A percentile compares a stretch with the other conserved stretches of the same genome.
Conservation (phyloP, 257 asterid species). For the Coffea canephora region DNA sequence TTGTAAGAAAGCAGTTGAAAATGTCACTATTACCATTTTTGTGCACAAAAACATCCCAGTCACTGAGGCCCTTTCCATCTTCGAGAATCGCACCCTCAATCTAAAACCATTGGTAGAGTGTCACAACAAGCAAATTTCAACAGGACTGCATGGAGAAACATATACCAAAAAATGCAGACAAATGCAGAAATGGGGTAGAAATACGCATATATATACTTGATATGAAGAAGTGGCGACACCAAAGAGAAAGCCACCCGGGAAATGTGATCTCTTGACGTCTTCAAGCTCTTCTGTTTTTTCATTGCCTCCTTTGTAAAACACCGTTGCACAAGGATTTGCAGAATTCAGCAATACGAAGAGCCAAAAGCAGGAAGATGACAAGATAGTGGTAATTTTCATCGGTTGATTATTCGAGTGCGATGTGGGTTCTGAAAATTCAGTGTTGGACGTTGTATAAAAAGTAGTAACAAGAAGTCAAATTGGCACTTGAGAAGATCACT, state of each 20-base stretch:
- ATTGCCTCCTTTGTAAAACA: background rate
- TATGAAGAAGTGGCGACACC: conserved; percentile 79
- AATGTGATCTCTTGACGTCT: conserved; percentile 42
- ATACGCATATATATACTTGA: conserved; percentile 33
- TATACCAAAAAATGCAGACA: no score
- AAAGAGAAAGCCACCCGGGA: conserved; percentile 66
- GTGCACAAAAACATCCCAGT: conserved; percentile 69
- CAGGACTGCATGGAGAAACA: background rate
- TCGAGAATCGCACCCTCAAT: conserved; percentile 75
- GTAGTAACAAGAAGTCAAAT: no score
- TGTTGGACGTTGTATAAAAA: no score
- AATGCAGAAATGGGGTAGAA: background rate
- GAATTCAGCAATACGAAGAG: background rate
- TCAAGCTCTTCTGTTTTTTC: background rate
- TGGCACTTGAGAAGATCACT: no score
- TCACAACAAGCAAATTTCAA: background rate
- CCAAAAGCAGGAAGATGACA: background rate
- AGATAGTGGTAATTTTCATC: background rate
- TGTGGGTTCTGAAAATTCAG: no score
- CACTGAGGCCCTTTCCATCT: conserved; percentile 61
- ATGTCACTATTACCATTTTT: conserved; percentile 32
- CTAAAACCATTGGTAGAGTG: conserved; percentile 23
- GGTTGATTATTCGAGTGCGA: no score
- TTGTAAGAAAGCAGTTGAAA: background rate
- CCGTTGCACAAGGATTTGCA: background rate